These are phyloP conservation scores for Trametes sanguinea DNA, from an alignment of 768 basidiomycete genomes.

Conservation along the genomic window DNA sequence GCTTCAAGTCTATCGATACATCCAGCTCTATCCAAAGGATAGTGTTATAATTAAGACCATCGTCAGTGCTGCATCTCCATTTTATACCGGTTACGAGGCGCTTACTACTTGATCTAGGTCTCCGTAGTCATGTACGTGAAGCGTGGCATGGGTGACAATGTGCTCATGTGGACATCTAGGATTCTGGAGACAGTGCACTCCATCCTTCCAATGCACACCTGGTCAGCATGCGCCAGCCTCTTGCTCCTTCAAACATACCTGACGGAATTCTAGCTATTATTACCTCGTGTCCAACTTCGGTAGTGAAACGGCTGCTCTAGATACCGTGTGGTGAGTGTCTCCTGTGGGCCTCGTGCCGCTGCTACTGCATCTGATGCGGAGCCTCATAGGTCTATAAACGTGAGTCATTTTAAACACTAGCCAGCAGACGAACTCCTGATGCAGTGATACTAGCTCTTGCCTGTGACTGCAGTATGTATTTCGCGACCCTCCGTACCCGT, in stretches of 20 bases:
- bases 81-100: neutral
- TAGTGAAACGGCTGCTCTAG: neutral
- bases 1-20: neutral
- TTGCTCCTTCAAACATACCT: no score
- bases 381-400: neutral
- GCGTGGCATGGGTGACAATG: neutral
- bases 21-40: neutral
- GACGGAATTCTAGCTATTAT: neutral
- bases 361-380: neutral
- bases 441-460: neutral
- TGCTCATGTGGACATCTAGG: neutral
- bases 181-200: neutral
- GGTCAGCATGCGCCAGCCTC: neutral
- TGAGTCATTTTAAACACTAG: no score
- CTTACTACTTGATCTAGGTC: neutral
- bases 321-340: neutral
- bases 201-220: conserved; percentile 1
- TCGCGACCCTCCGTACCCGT: neutral
- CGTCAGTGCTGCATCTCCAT: neutral
- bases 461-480: neutral
- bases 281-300: conserved; percentile 1
- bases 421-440: neutral
- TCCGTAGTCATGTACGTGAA: neutral
- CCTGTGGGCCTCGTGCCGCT: neutral
- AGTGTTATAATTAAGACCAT: neutral